phyloP scores from a whole-genome alignment of 164 flowering plant species.

The Kalanchoe fedtschenkoi region DNA sequence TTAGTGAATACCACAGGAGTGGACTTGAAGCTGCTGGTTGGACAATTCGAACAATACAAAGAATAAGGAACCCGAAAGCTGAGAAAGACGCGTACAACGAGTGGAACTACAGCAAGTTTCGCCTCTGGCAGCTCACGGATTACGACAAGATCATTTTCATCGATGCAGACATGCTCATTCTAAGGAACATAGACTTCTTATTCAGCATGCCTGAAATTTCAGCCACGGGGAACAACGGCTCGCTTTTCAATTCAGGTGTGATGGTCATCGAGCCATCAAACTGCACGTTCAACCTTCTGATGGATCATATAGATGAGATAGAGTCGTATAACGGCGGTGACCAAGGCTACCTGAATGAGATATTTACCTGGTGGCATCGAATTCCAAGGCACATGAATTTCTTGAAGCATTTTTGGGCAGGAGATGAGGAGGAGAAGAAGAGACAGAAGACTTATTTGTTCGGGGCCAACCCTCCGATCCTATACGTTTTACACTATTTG shows the following conservation, averaged over 20 bases:
- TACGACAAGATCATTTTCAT: conserved; percentile 67
- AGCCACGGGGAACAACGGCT: conserved; percentile 52
- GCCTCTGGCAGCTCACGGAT: conserved; percentile 62
- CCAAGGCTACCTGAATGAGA: conserved; percentile 56
- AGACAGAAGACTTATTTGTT: conserved; percentile 33
- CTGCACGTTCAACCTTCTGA: conserved; percentile 49
- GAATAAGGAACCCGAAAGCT: conserved; percentile 67
- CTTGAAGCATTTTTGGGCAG: conserved; percentile 51
- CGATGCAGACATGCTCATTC: conserved; percentile 53
- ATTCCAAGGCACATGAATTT: conserved; percentile 53
- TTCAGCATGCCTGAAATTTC: conserved; percentile 56
- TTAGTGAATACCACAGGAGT: conserved; percentile 37
- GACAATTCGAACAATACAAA: conserved; percentile 44
- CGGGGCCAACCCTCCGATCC: conserved; percentile 46
- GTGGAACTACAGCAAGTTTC: conserved; percentile 71
- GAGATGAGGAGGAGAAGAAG: conserved; percentile 35
- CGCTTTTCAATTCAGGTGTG: conserved; percentile 64
- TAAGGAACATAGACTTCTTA: conserved; percentile 50
- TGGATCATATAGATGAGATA: conserved; percentile 42
- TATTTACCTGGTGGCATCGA: conserved; percentile 67
- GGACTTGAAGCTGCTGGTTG: conserved; percentile 71
- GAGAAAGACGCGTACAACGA: conserved; percentile 62
- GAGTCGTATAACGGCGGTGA: conserved; percentile 67
- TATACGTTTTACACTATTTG: conserved; percentile 50
- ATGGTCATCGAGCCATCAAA: conserved; percentile 63